Evolutionary conservation across 257 asterid species (phyloP), one percentile per base, ranked within the genome.

Genomic region (Solanum chiquidenum): DNA sequence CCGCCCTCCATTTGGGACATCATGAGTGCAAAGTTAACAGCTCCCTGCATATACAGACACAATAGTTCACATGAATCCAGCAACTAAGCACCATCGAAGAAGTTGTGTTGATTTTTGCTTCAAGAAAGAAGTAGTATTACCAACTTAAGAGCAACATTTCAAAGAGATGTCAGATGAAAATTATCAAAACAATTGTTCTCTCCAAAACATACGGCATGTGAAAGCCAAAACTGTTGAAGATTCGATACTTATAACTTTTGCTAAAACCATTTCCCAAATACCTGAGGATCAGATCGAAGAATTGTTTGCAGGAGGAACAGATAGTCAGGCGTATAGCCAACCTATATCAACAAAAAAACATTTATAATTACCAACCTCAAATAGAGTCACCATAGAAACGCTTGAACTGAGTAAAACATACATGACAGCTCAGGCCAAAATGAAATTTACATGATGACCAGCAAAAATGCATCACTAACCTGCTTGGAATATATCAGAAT

Each of bases 1-100:
- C 99, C 99, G 74, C 99, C 99, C 91, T 97, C 99, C 99, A 97
- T 97, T 94, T 97, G 99, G 86, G 99, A 97, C 99, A 97, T 96
- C 99, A 97, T 97, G 83, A 96, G 98, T 76, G 99, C 96, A 92
- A 97, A 97, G 92, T 97, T 97, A 85, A 97, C 99, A 87, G 99
- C 99, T 90, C 99, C 99, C 99, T 97, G 92, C 86, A 88, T 34
- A 93, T 87, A 77, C 85, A 89, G 84, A 44, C 34, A 49, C 71
- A 86, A 66, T 83, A 49, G 11, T 72, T 40, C 87, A 86, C 77
- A 89, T 58, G 40, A 14, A 25, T 84, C 87, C 75, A 34, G 13
- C 4, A 49, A 49, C 69, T n/a, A 69, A 55, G n/a, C 74, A 55
- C 55, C 60, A 73, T 52, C n/a, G 46, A 29, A 72, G 86, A 46